Conservation (phyloP, 257 asterid genomes). For the Ilex asprella region DNA sequence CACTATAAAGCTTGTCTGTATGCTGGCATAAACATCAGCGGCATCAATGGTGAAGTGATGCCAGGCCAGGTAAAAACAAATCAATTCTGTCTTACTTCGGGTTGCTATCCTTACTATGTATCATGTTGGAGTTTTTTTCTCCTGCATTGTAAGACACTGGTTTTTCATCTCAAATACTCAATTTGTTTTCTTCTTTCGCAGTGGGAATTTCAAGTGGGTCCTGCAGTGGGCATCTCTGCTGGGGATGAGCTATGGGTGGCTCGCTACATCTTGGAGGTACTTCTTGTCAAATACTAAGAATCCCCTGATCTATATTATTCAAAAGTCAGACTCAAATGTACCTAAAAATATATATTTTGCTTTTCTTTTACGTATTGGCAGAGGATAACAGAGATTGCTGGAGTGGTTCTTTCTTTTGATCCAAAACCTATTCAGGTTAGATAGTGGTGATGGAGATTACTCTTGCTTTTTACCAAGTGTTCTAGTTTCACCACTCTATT, state of each 20-base stretch:
- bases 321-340: no score
- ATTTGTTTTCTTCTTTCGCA: neutral
- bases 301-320: no score
- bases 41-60: conserved; percentile 16
- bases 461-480: no score
- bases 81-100: neutral
- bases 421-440: conserved; percentile 26
- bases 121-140: neutral
- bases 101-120: neutral
- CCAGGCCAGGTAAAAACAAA: conserved; percentile 15
- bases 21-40: conserved; percentile 11
- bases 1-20: conserved; percentile 19
- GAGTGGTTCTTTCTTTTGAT: conserved; percentile 23
- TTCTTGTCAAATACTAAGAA: no score
- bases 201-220: conserved; percentile 35
- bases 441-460: no score
- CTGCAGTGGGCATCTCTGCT: conserved; percentile 26
- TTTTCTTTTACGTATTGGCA: neutral
- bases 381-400: conserved; percentile 27
- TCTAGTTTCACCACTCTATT: no score
- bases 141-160: no score
- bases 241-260: conserved; percentile 28
- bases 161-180: neutral
- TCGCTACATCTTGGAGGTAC: conserved; percentile 24
- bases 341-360: no score